Evolutionary conservation across 805 yeast species (phyloP).

Genomic region (Saturnispora hagleri): DNA sequence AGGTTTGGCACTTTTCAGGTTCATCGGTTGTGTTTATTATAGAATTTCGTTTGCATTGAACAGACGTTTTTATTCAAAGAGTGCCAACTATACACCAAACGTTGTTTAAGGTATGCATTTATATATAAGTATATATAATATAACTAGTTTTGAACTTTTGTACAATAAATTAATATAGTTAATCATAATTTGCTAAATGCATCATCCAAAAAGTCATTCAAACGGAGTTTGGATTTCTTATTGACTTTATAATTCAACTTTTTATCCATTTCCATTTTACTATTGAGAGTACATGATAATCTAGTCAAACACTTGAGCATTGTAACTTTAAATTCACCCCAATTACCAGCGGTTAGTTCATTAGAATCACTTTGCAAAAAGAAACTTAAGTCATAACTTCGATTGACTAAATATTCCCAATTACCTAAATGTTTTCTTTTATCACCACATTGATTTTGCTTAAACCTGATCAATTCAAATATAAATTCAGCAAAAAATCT

Average conservation of each 20-base stretch:
- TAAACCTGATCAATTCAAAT: slow-evolving; percentile 18
- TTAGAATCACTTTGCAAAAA: slow-evolving; percentile 9
- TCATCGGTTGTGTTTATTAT: slow-evolving; percentile 61
- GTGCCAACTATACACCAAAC: not conserved
- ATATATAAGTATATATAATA: not conserved
- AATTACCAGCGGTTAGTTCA: slow-evolving; percentile 3
- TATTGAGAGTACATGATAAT: slow-evolving; percentile 9
- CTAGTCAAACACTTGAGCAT: slow-evolving; percentile 9
- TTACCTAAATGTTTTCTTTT: slow-evolving; percentile 21
- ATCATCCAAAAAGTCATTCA: slow-evolving; percentile 9
- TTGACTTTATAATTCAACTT: not conserved
- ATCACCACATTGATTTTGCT: slow-evolving; percentile 14
- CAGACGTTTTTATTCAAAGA: slow-evolving; percentile 15
- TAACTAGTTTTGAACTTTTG: not conserved
- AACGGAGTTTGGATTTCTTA: not conserved
- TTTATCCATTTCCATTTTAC: slow-evolving; percentile 7
- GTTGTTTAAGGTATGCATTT: not conserved
- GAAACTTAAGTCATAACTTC: slow-evolving; percentile 11
- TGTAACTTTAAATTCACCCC: slow-evolving; percentile 14
- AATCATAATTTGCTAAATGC: slow-evolving; percentile 4
- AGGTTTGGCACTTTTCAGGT: slow-evolving; percentile 69
- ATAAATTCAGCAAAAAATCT: slow-evolving; percentile 22
- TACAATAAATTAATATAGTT: not conserved
- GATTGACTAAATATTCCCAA: slow-evolving; percentile 15
- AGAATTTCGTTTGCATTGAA: slow-evolving; percentile 18